phyloP scores from a whole-genome alignment of 768 basidiomycete species.

The Leccinum longicurvipes region DNA sequence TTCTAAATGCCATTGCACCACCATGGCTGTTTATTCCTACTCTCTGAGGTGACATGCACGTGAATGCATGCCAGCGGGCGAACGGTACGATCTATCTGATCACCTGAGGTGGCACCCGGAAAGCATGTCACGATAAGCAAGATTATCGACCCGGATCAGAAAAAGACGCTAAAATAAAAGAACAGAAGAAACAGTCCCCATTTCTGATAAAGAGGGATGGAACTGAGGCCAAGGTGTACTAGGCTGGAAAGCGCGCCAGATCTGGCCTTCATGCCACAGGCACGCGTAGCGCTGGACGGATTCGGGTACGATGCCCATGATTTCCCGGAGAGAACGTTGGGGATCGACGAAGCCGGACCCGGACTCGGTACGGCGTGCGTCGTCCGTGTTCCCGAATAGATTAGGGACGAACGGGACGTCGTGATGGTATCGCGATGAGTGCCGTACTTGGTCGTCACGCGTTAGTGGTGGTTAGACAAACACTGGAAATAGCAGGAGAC shows the following conservation, averaged over 20 bases:
- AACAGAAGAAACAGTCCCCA: background rate
- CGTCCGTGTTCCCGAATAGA: background rate
- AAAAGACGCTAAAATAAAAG: background rate
- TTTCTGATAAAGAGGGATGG: background rate
- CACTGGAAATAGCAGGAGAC: background rate
- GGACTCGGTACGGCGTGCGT: background rate
- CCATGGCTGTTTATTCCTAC: background rate
- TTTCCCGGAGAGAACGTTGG: background rate
- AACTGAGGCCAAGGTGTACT: background rate
- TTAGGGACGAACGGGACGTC: background rate
- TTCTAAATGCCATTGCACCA: background rate
- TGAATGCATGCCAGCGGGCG: background rate
- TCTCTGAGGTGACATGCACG: background rate
- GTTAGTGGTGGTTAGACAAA: background rate
- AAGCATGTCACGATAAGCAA: background rate
- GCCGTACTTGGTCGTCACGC: background rate
- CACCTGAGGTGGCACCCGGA: background rate
- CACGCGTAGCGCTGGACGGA: background rate
- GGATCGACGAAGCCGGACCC: background rate
- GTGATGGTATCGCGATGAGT: background rate
- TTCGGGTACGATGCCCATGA: background rate
- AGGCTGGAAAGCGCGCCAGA: background rate
- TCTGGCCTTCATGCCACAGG: background rate
- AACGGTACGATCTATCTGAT: conserved; percentile 9
- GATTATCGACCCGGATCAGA: conserved; percentile 2